Conservation (phyloP, 352 stramenopile species). For the Globisporangium camurandrum region DNA sequence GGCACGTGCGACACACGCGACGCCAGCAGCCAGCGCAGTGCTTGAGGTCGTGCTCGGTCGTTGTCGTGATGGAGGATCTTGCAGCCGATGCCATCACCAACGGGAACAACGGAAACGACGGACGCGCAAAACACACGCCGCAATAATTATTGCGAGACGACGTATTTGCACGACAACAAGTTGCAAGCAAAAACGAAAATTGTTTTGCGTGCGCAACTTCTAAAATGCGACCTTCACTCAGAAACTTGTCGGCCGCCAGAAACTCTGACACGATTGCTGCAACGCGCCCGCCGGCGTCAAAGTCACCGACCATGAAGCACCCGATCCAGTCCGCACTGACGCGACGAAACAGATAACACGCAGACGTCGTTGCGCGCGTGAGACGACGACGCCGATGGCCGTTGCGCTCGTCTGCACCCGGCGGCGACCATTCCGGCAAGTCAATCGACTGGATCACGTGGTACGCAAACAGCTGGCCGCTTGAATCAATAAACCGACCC, state of each 20-base stretch:
- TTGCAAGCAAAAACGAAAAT: no score
- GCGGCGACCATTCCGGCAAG: slow-evolving; percentile 38
- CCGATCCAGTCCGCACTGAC: slow-evolving; percentile 42
- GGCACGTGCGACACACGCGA: slow-evolving; percentile 43
- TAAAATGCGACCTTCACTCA: slow-evolving; percentile 34
- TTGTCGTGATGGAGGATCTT: no score
- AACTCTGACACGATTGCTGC: slow-evolving; percentile 32
- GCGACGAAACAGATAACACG: slow-evolving; percentile 59
- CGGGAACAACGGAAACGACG: no score
- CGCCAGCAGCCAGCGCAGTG: no score
- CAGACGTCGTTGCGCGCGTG: slow-evolving; percentile 28
- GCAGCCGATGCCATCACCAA: no score
- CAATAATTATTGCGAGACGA: no score
- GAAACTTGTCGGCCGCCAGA: slow-evolving; percentile 32
- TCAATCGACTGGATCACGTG: slow-evolving; percentile 51
- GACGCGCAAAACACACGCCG: no score
- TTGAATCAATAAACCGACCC: slow-evolving; percentile 47
- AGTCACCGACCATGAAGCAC: slow-evolving; percentile 52
- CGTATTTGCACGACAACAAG: no score
- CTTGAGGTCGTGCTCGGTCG: no score
- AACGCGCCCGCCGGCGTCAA: slow-evolving; percentile 30
- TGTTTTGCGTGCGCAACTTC: slow-evolving; percentile 39
- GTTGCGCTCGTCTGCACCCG: no score
- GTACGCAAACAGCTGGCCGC: slow-evolving; percentile 53
- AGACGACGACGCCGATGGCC: no score